A percentile compares a stretch with the other conserved stretches of the same genome.
phyloP scores from a whole-genome alignment of 257 asterid species.

The Rubia yunnanensis region DNA sequence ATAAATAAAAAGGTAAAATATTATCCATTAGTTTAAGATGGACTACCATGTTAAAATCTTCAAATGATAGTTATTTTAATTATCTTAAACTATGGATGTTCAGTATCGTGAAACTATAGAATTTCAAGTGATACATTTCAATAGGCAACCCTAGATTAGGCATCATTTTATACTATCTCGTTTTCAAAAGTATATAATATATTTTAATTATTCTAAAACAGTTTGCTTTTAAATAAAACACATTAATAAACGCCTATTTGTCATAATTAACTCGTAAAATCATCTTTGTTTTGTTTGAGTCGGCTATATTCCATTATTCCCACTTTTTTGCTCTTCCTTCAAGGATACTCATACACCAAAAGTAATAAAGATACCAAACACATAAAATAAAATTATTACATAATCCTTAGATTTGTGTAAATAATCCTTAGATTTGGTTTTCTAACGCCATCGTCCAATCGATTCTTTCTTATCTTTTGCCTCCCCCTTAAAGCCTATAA shows the following conservation, averaged over 20 bases:
- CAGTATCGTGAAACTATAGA: too few relatives aligned
- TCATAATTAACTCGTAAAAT: neutral
- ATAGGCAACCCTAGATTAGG: neutral
- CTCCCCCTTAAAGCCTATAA: slow-evolving; percentile 30
- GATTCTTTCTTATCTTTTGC: slow-evolving; percentile 12
- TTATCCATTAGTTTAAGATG: too few relatives aligned
- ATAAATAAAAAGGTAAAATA: too few relatives aligned
- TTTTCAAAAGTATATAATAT: neutral
- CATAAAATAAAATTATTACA: neutral
- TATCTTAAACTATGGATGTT: too few relatives aligned
- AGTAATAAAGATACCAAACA: neutral
- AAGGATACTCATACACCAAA: neutral
- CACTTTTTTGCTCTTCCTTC: neutral
- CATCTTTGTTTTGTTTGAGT: neutral
- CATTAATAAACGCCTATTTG: neutral
- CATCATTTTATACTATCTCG: too few relatives aligned
- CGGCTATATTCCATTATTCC: neutral
- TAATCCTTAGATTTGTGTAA: neutral
- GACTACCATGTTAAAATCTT: too few relatives aligned
- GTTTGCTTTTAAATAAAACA: neutral
- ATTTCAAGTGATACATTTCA: too few relatives aligned
- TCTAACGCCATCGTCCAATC: neutral
- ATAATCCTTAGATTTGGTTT: neutral
- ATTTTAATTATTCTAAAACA: too few relatives aligned
- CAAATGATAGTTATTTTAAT: too few relatives aligned